Evolutionary conservation across 306 rosid species (phyloP).

Genomic region (Aeschynomene evenia): DNA sequence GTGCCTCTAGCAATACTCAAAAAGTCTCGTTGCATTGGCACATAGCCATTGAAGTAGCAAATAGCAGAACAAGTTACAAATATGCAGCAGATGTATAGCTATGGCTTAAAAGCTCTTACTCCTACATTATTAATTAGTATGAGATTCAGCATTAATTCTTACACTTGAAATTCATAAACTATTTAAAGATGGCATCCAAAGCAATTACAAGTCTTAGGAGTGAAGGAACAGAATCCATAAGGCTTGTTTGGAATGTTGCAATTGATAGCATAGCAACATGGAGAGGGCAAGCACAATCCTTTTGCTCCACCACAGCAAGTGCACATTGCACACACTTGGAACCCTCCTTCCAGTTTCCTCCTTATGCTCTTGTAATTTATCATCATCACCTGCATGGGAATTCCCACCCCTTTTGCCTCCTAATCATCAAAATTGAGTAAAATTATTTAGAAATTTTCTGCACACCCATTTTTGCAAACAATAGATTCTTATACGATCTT

Average conservation of each 20-base stretch:
- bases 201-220: slow-evolving; percentile 93
- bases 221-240: slow-evolving; percentile 87
- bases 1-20: too few relatives aligned
- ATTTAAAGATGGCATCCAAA: slow-evolving; percentile 62
- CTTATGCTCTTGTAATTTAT: slow-evolving; percentile 50
- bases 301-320: slow-evolving; percentile 83
- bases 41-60: slow-evolving; percentile 1
- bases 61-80: slow-evolving; percentile 4
- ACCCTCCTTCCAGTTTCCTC: slow-evolving; percentile 63
- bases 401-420: slow-evolving; percentile 37
- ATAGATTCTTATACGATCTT: too few relatives aligned
- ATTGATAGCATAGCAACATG: slow-evolving; percentile 84
- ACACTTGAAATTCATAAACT: slow-evolving; percentile 24
- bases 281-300: slow-evolving; percentile 77
- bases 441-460: neutral
- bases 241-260: slow-evolving; percentile 89
- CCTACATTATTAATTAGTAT: slow-evolving; percentile 21
- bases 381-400: slow-evolving; percentile 43
- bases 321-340: slow-evolving; percentile 65
- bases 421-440: slow-evolving; percentile 28
- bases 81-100: slow-evolving; percentile 19
- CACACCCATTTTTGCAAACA: neutral
- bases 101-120: slow-evolving; percentile 35
- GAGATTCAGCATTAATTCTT: slow-evolving; percentile 38
- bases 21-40: slow-evolving; percentile 16